Percentiles rank a stretch among this genome's conserved stretches.
These are phyloP conservation scores for Comarum palustre DNA, from an alignment of 306 rosid genomes.

Conservation along the genomic window DNA sequence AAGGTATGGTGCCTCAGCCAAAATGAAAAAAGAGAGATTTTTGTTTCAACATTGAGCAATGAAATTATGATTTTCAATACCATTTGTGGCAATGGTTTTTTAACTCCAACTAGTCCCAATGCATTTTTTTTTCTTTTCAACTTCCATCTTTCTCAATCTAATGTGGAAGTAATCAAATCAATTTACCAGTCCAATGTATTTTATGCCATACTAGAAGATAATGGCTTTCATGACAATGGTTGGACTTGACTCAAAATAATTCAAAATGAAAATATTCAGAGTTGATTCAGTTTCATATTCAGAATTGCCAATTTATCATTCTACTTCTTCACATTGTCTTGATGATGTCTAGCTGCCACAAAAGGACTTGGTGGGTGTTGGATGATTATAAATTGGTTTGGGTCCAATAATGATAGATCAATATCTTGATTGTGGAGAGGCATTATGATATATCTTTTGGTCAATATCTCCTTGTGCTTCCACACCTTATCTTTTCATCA, in stretches of 20 bases:
- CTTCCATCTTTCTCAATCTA: background rate
- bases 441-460: background rate
- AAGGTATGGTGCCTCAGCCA: background rate
- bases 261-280: background rate
- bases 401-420: constrained; percentile 35
- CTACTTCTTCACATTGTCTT: constrained; percentile 1
- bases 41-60: background rate
- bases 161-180: background rate
- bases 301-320: background rate
- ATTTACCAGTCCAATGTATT: background rate
- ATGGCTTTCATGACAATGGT: background rate
- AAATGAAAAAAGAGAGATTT: background rate
- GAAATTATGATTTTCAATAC: background rate
- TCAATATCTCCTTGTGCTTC: background rate
- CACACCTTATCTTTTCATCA: background rate
- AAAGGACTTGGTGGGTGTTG: background rate
- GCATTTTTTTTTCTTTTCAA: background rate
- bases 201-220: background rate
- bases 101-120: too few relatives aligned
- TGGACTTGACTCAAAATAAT: background rate
- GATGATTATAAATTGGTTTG: constrained; percentile 30
- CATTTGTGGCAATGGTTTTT: too few relatives aligned
- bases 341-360: constrained; percentile 9
- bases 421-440: constrained; percentile 21
- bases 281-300: background rate